Percentiles rank a stretch among this genome's conserved stretches.
These are phyloP conservation scores for Aureobasidium sp. DNA, from an alignment of 2,329 filamentous ascomycete species.

Conservation along the genomic window DNA sequence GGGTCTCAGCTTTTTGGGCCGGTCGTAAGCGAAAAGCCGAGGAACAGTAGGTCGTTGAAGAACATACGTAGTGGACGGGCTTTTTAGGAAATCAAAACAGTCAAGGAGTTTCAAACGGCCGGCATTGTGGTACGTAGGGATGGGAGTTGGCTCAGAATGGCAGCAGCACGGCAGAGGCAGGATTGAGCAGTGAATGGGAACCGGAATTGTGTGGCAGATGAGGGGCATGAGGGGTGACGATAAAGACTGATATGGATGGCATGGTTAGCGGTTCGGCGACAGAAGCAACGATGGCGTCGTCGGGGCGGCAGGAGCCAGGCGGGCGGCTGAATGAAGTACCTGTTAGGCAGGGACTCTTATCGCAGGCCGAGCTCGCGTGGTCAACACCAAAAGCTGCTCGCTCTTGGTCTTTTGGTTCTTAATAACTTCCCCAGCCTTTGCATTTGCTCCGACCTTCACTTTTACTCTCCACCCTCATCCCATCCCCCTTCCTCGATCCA, in stretches of 20 bases:
- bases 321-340: conserved; percentile 8
- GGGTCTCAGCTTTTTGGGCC: conserved; percentile 8
- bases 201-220: background rate
- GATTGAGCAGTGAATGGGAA: background rate
- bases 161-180: background rate
- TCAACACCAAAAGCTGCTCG: conserved; percentile 3
- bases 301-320: conserved; percentile 5
- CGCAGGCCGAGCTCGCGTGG: conserved; percentile 12
- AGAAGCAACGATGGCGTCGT: background rate
- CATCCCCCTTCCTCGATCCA: background rate
- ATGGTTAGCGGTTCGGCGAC: background rate
- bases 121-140: background rate
- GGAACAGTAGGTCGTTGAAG: background rate
- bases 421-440: conserved; percentile 12
- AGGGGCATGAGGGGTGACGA: background rate
- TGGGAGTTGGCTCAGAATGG: background rate
- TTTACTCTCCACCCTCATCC: background rate
- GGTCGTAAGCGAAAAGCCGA: conserved; percentile 11
- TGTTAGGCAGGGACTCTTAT: conserved; percentile 13
- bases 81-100: conserved; percentile 8
- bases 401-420: conserved; percentile 1
- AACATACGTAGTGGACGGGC: conserved; percentile 5
- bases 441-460: background rate
- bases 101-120: background rate
- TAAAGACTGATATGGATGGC: conserved; percentile 7